phyloP scores from a whole-genome alignment of 306 rosid genomes.

The Cucurbita moschata region DNA sequence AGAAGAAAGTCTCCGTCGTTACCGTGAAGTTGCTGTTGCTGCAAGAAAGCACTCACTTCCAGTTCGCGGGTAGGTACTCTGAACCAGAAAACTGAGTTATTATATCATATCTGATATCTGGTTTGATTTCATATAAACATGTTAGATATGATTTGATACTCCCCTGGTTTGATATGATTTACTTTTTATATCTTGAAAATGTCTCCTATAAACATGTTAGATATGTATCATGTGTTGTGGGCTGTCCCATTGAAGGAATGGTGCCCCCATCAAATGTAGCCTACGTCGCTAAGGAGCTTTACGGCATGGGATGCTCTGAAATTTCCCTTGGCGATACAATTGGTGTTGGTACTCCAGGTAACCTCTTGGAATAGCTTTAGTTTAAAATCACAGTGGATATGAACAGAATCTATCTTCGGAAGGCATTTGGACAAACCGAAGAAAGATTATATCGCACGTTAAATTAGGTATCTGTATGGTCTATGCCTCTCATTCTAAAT shows the following conservation, averaged over 20 bases:
- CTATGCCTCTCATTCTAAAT: background rate
- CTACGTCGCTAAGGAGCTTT: constrained; percentile 65
- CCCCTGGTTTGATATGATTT: background rate
- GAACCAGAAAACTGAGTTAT: background rate
- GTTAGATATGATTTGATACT: no score
- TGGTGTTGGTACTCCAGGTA: constrained; percentile 97
- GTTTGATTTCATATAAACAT: background rate
- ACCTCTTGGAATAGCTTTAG: constrained; percentile 9
- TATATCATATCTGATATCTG: background rate
- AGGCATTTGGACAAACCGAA: background rate
- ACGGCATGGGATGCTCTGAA: constrained; percentile 73
- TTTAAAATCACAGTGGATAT: background rate
- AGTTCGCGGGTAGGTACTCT: constrained; percentile 61
- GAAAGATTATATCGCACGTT: background rate
- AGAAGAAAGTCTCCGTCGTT: constrained; percentile 60
- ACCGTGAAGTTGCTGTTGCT: constrained; percentile 50
- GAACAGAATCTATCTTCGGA: background rate
- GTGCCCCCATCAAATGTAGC: constrained; percentile 71
- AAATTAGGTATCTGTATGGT: background rate
- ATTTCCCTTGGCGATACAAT: constrained; percentile 93
- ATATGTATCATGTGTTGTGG: constrained; percentile 85
- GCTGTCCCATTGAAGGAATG: constrained; percentile 79
- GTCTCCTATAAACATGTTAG: constrained; percentile 21
- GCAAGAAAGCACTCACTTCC: constrained; percentile 56
- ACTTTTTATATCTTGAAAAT: background rate